Evolutionary conservation across 192 early-diverging fungal species (phyloP), one percentile per base, ranked within the genome.

Genomic region (Backusella psychrophila): DNA sequence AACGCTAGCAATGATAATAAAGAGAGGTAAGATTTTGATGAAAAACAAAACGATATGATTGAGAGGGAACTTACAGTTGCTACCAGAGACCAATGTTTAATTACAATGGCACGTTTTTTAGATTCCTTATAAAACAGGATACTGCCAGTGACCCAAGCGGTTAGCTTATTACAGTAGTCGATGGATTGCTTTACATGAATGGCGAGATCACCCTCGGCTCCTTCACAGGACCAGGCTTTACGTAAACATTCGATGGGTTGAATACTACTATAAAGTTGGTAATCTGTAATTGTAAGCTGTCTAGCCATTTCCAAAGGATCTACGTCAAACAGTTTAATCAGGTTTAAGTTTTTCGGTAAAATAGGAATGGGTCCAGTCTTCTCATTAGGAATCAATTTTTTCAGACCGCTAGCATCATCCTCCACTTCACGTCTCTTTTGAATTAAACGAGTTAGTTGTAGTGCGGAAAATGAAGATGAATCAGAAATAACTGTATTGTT

Each of bases 231-330:
- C 97, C 97, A 99, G 15, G 93, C 96, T 69, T 96, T 93, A 70
- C 91, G 90, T 76, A 99, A 78, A 77, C 93, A 96, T 85, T 99
- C 97, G 29, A 90, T 89, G 11, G 95, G 93, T 29, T 91, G 89
- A 80, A 99, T 93, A 78, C 88, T 89, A 80, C 89, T 91, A 75
- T 92, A 98, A 33, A 93, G 78, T 35, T 86, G 88, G 23, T 87
- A 90, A 75, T 96, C 96, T 79, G 95, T 90, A 67, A 98, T 85
- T 3, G 96, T 99, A 67, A 99, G 85, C 87, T 99, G 97, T 38
- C 97, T 88, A 1, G 96, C 97, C 38, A 97, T 82, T 85, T 99
- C 97, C n/a, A 94, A 77, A 12, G 97, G 93, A 75, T 97, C 94
- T 35, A 97, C 80, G 74, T 98, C 97, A 83, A 96, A 80, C 53